Conservation (phyloP, 164 flowering plant species). For the Amborella trichopoda region DNA sequence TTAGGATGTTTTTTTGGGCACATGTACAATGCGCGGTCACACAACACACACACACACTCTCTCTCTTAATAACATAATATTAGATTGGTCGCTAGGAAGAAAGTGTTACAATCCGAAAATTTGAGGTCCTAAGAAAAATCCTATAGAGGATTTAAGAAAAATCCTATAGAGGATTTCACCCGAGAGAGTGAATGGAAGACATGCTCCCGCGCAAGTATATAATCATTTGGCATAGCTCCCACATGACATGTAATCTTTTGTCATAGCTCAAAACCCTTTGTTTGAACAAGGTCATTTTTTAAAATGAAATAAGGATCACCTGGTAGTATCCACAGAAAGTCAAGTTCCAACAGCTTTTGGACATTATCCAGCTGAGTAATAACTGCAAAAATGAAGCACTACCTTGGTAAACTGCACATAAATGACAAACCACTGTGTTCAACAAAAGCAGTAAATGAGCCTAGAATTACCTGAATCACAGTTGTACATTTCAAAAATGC, state of each 20-base stretch:
- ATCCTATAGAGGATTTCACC: no score
- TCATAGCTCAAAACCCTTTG: not conserved
- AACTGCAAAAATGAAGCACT: conserved; percentile 14
- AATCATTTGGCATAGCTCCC: not conserved
- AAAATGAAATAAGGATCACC: conserved; percentile 11
- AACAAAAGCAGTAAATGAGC: not conserved
- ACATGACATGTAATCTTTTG: not conserved
- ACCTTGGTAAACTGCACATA: not conserved
- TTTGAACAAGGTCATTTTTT: not conserved
- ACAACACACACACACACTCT: no score
- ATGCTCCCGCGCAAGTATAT: not conserved
- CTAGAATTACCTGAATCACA: conserved; percentile 22
- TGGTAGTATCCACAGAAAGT: conserved; percentile 35
- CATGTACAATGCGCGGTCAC: no score
- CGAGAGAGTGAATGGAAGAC: not conserved
- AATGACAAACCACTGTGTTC: not conserved
- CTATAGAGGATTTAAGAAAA: no score
- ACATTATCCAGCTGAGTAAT: conserved; percentile 22
- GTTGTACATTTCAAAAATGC: conserved; percentile 28
- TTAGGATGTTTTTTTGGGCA: no score
- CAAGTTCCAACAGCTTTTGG: conserved; percentile 15
- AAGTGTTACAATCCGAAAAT: no score
- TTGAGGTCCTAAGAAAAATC: no score
- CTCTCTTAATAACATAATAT: no score
- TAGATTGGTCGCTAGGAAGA: no score